Percentiles rank a stretch among this genome's conserved stretches.
Conservation (phyloP, 2,329 filamentous ascomycete species). For the Anisogramma anomala region DNA sequence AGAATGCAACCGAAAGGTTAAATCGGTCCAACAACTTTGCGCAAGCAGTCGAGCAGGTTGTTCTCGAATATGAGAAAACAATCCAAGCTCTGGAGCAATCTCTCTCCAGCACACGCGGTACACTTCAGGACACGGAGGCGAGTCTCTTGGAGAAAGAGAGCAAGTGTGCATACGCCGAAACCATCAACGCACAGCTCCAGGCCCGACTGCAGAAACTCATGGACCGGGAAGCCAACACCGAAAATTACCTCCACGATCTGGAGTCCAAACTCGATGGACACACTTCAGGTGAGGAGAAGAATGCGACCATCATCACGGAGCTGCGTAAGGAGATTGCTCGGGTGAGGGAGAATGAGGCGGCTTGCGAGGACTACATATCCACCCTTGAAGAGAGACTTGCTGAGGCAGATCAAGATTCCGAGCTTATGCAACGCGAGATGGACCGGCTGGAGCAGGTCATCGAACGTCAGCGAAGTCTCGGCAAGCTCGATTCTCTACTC, state of each 20-base stretch:
- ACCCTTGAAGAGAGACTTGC: slow-evolving; percentile 90
- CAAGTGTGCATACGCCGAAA: slow-evolving; percentile 85
- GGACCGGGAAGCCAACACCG: slow-evolving; percentile 83
- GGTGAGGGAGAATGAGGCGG: slow-evolving; percentile 77
- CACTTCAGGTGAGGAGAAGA: slow-evolving; percentile 85
- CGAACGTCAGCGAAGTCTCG: slow-evolving; percentile 86
- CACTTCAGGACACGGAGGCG: slow-evolving; percentile 75
- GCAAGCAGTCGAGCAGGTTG: slow-evolving; percentile 88
- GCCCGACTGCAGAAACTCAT: slow-evolving; percentile 81
- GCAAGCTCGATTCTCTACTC: slow-evolving; percentile 84
- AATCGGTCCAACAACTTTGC: slow-evolving; percentile 95
- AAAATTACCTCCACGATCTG: slow-evolving; percentile 84
- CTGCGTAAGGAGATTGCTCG: slow-evolving; percentile 84
- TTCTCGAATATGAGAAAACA: slow-evolving; percentile 96
- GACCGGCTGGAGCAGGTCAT: slow-evolving; percentile 89
- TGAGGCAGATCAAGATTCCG: slow-evolving; percentile 89
- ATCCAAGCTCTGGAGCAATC: slow-evolving; percentile 90
- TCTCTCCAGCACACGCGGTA: slow-evolving; percentile 74
- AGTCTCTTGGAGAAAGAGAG: slow-evolving; percentile 84
- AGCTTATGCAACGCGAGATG: slow-evolving; percentile 94
- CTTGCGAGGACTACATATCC: slow-evolving; percentile 92
- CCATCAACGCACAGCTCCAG: slow-evolving; percentile 81
- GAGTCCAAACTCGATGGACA: slow-evolving; percentile 86
- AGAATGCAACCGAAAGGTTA: slow-evolving; percentile 73
- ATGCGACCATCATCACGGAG: slow-evolving; percentile 71